Evolutionary conservation across 768 basidiomycete species (phyloP), one percentile per base, ranked within the genome.

Genomic region (Boletales sp.): DNA sequence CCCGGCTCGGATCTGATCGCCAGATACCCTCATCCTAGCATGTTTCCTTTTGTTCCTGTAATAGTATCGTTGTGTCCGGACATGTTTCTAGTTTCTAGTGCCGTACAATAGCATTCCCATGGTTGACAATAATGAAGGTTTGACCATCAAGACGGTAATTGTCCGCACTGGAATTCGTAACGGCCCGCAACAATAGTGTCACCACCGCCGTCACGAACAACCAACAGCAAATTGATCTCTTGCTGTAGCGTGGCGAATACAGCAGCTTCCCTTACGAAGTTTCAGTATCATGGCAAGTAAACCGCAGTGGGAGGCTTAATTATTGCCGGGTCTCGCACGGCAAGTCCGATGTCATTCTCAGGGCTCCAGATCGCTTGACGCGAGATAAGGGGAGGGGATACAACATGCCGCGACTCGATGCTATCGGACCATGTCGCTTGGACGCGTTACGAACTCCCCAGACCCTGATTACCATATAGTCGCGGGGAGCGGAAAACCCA

Each of bases 31-130:
- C 28, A 34, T 41, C 38, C 44, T 46, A 42, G 44, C 34, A 19
- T 51, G 12, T 44, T 35, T 37, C 8, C 47, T 30, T 41, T 34
- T 57, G 31, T 57, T 44, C 43, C 33, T 44, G 30, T 32, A 49
- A 42, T 34, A 15, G 34, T 12, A 33, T 64, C 42, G 60, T 55
- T 65, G 55, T 63, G 57, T 60, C 49, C 15, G 45, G 43, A 57
- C 37, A 41, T 18, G 13, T 11, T 48, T 45, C 28, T 38, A 31
- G 46, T 37, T 32, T 44, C 1, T 12, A 32, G 40, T 18, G 43
- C 4, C 25, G 25, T 28, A 7, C 25, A 14, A 17, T 18, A 35
- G 15, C 18, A 57, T 30, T 49, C 35, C 31, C 32, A 34, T 57
- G 39, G 41, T 46, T 25, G 25, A 43, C n/a, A 35, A 38, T 12